Evolutionary conservation across 2,329 filamentous ascomycete species (phyloP), one percentile per base, ranked within the genome.

Genomic region (Aspergillus brunneoviolaceus): DNA sequence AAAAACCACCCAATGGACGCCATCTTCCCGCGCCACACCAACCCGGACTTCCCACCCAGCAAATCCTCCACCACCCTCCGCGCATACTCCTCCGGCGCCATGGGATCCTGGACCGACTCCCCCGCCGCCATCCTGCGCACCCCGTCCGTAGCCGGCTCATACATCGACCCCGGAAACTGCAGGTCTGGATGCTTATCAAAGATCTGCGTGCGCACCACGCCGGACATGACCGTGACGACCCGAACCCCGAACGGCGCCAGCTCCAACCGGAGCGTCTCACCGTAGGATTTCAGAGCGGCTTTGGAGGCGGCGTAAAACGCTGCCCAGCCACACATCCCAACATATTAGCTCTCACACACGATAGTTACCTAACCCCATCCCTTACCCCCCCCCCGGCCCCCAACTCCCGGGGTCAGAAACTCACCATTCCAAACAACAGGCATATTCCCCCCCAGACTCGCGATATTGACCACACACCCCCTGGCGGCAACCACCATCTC

Each of bases 401-500:
- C 19, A 19, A 19, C 19, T 19, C 19, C 19, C 19, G 19, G 6
- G 21, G 21, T 29, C 7, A 29, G 7, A 3, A 39, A 39, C 62
- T 19, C 12, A 64, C 60, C 23, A 42, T 31, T 11, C 60, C 59
- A 62, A 2, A 61, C 55, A 11, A 57, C 25, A 33, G 51, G 33
- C 23, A 71, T 59, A 31, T 65, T 67, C 23, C 58, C 63, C 1
- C 61, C 66, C 42, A 70, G 54, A 1, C 70, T 73, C 5, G 60
- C 66, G 25, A 68, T 64, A 60, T 73, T 73, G 4, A 70, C 63
- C 11, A 75, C 55, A 5, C 64, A 62, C 1, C 68, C 70, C 31
- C 65, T 67, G 4, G 64, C 58, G 3, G 64, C 58, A 21, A 73
- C 68, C 1, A 75, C n/a, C 53, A 74, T 27, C 10, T 65, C 67